Percentiles rank a stretch among this genome's conserved stretches.
These are phyloP conservation scores for Auricularia sp. DNA, from an alignment of 768 basidiomycete genomes.

Conservation along the genomic window DNA sequence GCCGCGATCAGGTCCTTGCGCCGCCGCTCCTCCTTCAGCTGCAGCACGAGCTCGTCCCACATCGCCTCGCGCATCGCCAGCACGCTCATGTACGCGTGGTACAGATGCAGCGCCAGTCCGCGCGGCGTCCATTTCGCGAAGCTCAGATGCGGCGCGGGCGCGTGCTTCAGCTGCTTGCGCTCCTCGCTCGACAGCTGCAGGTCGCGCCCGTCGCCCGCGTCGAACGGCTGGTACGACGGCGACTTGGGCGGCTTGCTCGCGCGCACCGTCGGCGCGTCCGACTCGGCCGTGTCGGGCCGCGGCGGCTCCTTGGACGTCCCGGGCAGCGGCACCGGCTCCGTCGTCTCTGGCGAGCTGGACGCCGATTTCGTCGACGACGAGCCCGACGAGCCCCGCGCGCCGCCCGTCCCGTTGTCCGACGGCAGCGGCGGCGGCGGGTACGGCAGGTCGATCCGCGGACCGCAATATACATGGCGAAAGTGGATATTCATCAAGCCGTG, in stretches of 20 bases:
- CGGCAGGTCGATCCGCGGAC: slow-evolving; percentile 52
- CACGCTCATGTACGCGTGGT: slow-evolving; percentile 50
- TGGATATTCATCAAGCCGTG: slow-evolving; percentile 63
- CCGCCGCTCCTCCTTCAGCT: slow-evolving; percentile 22
- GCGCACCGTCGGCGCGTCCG: too few species aligned
- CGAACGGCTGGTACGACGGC: not conserved
- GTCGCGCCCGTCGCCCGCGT: not conserved
- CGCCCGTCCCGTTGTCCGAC: not conserved
- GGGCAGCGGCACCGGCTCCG: too few species aligned
- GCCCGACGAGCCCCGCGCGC: too few species aligned
- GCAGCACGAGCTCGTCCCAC: slow-evolving; percentile 65
- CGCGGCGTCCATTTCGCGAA: slow-evolving; percentile 37
- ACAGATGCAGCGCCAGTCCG: slow-evolving; percentile 62
- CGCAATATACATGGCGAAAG: slow-evolving; percentile 54
- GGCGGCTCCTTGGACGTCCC: too few species aligned
- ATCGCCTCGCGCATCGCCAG: slow-evolving; percentile 63
- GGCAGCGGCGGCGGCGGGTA: slow-evolving; percentile 55
- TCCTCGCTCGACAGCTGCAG: not conserved
- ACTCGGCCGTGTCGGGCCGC: too few species aligned
- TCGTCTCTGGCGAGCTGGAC: too few species aligned
- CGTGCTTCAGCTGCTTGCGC: not conserved
- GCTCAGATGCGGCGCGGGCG: not conserved
- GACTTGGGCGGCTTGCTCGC: too few species aligned
- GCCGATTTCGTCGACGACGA: too few species aligned
- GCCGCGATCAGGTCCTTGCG: not conserved